These are phyloP conservation scores for Ceratobasidium sp. DNA, from an alignment of 1,284 basidiomycete species.

Conservation along the genomic window DNA sequence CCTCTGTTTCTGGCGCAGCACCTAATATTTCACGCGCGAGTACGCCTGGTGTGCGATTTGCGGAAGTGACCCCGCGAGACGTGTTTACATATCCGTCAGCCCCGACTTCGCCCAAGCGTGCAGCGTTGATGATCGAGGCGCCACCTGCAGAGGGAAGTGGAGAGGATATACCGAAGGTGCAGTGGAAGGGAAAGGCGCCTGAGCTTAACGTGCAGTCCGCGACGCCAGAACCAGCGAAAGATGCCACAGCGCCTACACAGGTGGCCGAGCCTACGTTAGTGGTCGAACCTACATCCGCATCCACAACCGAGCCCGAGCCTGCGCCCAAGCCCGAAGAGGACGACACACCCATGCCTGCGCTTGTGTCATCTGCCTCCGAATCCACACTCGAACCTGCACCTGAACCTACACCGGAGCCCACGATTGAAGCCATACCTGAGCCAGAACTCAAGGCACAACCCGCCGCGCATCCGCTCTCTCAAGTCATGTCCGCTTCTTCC, in stretches of 20 bases:
- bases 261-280: not conserved
- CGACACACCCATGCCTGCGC: conserved; percentile 8
- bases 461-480: conserved; percentile 32
- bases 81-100: conserved; percentile 82
- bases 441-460: not conserved
- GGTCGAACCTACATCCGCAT: not conserved
- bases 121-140: conserved; percentile 59
- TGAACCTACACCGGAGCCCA: not conserved
- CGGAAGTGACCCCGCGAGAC: conserved; percentile 62
- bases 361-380: not conserved
- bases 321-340: not conserved
- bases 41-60: conserved; percentile 62
- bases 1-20: conserved; percentile 41
- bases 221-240: not conserved
- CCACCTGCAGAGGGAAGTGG: conserved; percentile 60
- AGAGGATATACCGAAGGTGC: conserved; percentile 28
- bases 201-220: not conserved
- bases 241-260: not conserved
- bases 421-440: not conserved
- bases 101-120: conserved; percentile 72
- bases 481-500: conserved; percentile 18
- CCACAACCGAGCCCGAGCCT: conserved; percentile 1
- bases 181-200: conserved; percentile 33
- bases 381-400: not conserved
- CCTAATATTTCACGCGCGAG: not conserved